Evolutionary conservation across 2,329 filamentous ascomycete species (phyloP).

Genomic region (Pseudopithomyces chartarum): DNA sequence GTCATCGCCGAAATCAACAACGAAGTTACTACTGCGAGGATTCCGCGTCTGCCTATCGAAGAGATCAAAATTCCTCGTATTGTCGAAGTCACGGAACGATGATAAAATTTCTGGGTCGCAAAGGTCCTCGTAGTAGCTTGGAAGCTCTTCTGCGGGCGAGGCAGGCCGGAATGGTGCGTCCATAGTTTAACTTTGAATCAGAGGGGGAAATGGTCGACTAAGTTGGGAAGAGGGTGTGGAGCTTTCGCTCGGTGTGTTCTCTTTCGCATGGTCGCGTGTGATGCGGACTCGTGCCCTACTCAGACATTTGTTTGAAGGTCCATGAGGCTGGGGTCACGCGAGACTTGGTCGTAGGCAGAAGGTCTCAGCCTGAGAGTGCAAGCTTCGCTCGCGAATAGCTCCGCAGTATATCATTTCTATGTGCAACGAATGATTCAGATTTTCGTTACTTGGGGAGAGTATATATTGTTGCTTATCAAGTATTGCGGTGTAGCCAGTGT

Average conservation of each 20-base stretch:
- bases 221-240: not conserved
- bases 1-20: slow-evolving; percentile 66
- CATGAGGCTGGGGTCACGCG: slow-evolving; percentile 34
- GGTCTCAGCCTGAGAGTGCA: slow-evolving; percentile 23
- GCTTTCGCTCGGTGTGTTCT: not conserved
- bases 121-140: slow-evolving; percentile 42
- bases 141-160: slow-evolving; percentile 34
- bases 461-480: too few species aligned
- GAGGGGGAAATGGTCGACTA: not conserved
- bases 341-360: slow-evolving; percentile 22
- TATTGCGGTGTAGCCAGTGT: too few species aligned
- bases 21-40: slow-evolving; percentile 60
- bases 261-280: slow-evolving; percentile 20
- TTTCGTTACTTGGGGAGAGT: too few species aligned
- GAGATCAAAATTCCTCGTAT: slow-evolving; percentile 51
- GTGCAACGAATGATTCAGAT: not conserved
- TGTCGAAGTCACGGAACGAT: slow-evolving; percentile 61
- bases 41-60: slow-evolving; percentile 51
- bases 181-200: slow-evolving; percentile 20
- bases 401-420: not conserved
- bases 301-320: slow-evolving; percentile 16
- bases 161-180: slow-evolving; percentile 33
- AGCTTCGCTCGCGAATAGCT: not conserved
- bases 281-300: slow-evolving; percentile 34
- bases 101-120: slow-evolving; percentile 38